Evolutionary conservation across 2,329 filamentous ascomycete genomes (phyloP).

Genomic region (Pseudogymnoascus sp.): DNA sequence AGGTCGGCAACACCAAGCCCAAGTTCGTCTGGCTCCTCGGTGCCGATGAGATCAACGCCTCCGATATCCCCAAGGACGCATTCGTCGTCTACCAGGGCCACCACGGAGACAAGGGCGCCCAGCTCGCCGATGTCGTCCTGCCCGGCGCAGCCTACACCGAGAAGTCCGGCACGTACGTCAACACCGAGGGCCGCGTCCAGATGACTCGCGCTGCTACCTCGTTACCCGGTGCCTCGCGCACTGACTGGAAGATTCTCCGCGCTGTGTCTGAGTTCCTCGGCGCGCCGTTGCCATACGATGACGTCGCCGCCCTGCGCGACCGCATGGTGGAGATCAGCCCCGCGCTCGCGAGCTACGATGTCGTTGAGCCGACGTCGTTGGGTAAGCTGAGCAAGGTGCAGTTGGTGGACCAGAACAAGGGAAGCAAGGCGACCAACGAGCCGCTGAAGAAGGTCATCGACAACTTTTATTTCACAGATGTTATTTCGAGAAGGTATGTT

Average conservation of each 20-base stretch:
- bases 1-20: conserved; percentile 74
- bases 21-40: conserved; percentile 97
- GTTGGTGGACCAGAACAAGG: conserved; percentile 94
- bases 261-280: conserved; percentile 87
- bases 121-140: conserved; percentile 87
- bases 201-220: conserved; percentile 85
- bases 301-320: conserved; percentile 79
- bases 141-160: conserved; percentile 95
- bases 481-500: conserved; percentile 85
- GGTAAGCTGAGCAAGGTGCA: conserved; percentile 80
- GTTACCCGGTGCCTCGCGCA: conserved; percentile 79
- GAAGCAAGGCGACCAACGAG: conserved; percentile 59
- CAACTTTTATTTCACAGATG: conserved; percentile 98
- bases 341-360: conserved; percentile 79
- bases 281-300: conserved; percentile 81
- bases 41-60: conserved; percentile 79
- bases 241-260: conserved; percentile 98
- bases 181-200: conserved; percentile 95
- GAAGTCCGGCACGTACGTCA: conserved; percentile 92
- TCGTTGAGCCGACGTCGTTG: conserved; percentile 74
- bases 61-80: conserved; percentile 87
- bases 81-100: conserved; percentile 98
- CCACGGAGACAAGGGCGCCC: conserved; percentile 88
- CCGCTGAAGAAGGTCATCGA: conserved; percentile 80
- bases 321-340: conserved; percentile 95